These are phyloP conservation scores for Penicillium atrosanguineum DNA, from an alignment of 495 filamentous ascomycete species.

Conservation along the genomic window DNA sequence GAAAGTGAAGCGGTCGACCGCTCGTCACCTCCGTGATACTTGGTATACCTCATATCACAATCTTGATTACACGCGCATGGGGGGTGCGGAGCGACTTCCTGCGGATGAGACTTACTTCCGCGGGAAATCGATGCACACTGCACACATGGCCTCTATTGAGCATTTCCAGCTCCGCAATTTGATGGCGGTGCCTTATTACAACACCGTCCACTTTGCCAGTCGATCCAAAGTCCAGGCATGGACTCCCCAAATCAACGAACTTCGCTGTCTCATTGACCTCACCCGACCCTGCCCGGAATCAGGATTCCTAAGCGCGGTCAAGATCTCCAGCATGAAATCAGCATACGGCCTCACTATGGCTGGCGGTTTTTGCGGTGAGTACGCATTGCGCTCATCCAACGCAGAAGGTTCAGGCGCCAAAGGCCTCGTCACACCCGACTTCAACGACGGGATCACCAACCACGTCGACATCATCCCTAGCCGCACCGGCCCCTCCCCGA, in stretches of 20 bases:
- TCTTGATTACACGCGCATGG: slow-evolving; percentile 29
- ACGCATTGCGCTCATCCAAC: slow-evolving; percentile 59
- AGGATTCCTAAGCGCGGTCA: slow-evolving; percentile 39
- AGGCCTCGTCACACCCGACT: slow-evolving; percentile 37
- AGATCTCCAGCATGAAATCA: slow-evolving; percentile 71
- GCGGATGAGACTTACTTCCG: slow-evolving; percentile 54
- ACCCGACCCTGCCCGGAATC: slow-evolving; percentile 42
- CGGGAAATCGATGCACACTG: slow-evolving; percentile 68
- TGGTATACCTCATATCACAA: slow-evolving; percentile 48
- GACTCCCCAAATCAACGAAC: slow-evolving; percentile 37
- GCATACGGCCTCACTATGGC: slow-evolving; percentile 68
- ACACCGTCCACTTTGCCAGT: slow-evolving; percentile 73
- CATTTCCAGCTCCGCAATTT: slow-evolving; percentile 93
- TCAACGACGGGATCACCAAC: slow-evolving; percentile 75
- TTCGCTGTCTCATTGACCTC: slow-evolving; percentile 61
- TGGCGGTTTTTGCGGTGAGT: slow-evolving; percentile 80
- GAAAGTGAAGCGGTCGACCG: slow-evolving; percentile 58
- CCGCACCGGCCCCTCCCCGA: slow-evolving; percentile 58
- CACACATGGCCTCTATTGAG: slow-evolving; percentile 59
- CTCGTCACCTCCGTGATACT: slow-evolving; percentile 55
- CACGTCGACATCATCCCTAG: slow-evolving; percentile 70
- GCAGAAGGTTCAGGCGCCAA: slow-evolving; percentile 65
- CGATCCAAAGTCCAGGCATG: slow-evolving; percentile 53
- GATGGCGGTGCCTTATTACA: slow-evolving; percentile 68
- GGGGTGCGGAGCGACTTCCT: slow-evolving; percentile 26